Percentiles rank a stretch among this genome's conserved stretches.
phyloP scores from a whole-genome alignment of 768 basidiomycete species.

The Boletus speciosus region DNA sequence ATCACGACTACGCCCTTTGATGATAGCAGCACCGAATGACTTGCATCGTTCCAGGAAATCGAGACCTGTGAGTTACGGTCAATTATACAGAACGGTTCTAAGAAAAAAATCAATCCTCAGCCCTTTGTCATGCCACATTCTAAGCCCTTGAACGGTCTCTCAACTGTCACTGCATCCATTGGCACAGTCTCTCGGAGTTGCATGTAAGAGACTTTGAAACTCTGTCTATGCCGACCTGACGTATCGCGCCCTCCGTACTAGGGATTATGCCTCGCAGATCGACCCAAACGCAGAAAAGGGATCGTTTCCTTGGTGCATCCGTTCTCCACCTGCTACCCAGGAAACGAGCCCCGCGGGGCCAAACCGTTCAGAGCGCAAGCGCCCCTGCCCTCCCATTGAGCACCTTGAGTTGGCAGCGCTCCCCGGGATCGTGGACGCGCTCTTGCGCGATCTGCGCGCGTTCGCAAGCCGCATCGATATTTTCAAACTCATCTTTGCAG shows the following conservation, averaged over 20 bases:
- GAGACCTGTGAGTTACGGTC: conserved; percentile 3
- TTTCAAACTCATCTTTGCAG: conserved; percentile 9
- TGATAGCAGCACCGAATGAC: not conserved
- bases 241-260: not conserved
- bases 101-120: not conserved
- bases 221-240: not conserved
- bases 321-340: not conserved
- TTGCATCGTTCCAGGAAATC: conserved; percentile 1
- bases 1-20: not conserved
- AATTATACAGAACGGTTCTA: not conserved
- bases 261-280: conserved; percentile 5
- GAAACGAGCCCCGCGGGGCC: not conserved
- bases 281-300: conserved; percentile 4
- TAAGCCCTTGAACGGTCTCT: conserved; percentile 1
- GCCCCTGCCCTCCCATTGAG: not conserved
- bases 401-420: not conserved
- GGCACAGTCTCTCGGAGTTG: conserved; percentile 3
- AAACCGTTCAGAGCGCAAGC: not conserved
- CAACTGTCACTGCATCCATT: not conserved
- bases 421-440: not conserved
- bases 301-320: not conserved
- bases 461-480: conserved; percentile 8
- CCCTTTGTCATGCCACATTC: not conserved
- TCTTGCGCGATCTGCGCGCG: conserved; percentile 9
- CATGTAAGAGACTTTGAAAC: not conserved